phyloP scores from a whole-genome alignment of 495 filamentous ascomycete species.

The Penicillium macrosclerotiorum region DNA sequence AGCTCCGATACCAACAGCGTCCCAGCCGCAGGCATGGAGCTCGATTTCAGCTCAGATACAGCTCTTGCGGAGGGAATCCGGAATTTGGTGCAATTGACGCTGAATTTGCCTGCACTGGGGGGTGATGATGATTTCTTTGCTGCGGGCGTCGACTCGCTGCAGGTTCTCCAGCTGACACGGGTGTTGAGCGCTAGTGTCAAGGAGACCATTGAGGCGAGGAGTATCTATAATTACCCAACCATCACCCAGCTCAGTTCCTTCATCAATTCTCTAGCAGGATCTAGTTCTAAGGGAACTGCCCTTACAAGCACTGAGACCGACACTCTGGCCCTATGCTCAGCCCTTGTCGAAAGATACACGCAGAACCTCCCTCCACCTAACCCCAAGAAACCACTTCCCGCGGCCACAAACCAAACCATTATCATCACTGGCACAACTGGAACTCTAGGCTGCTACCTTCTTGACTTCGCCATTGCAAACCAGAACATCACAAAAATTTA shows the following conservation, averaged over 20 bases:
- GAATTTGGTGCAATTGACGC: not conserved
- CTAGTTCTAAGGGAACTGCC: not conserved
- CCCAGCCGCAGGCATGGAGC: not conserved
- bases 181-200: slow-evolving; percentile 2
- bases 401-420: slow-evolving; percentile 12
- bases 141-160: slow-evolving; percentile 50
- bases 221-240: slow-evolving; percentile 10
- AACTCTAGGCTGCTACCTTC: slow-evolving; percentile 56
- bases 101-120: slow-evolving; percentile 24
- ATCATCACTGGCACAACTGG: slow-evolving; percentile 61
- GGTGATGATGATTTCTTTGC: slow-evolving; percentile 53
- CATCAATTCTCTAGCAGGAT: not conserved
- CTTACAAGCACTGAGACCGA: slow-evolving; percentile 10
- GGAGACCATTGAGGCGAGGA: not conserved
- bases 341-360: slow-evolving; percentile 18
- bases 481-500: slow-evolving; percentile 44
- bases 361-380: slow-evolving; percentile 17
- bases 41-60: slow-evolving; percentile 3
- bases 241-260: slow-evolving; percentile 3
- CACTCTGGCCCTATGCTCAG: slow-evolving; percentile 1
- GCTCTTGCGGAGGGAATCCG: slow-evolving; percentile 9
- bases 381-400: not conserved
- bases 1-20: slow-evolving; percentile 15
- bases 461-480: slow-evolving; percentile 40
- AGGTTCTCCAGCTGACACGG: slow-evolving; percentile 11